Evolutionary conservation across 1,139 yeast species (phyloP).

Genomic region (Sugiyamaella xylanicola): DNA sequence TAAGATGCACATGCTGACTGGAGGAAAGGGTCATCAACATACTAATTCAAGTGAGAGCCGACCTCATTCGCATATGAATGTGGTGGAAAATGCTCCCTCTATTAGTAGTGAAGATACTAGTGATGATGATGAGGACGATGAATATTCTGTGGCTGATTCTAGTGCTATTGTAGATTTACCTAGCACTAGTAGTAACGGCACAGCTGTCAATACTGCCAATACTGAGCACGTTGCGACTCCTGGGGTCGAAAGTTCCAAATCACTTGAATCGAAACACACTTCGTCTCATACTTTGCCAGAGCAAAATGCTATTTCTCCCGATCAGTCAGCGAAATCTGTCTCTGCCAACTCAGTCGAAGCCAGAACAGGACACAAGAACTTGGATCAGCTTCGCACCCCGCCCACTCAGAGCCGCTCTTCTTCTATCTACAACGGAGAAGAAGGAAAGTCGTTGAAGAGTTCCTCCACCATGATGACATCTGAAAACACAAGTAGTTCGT

Average conservation of each 20-base stretch:
- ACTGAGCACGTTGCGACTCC: neutral
- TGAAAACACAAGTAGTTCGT: conserved; percentile 8
- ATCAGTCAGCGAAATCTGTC: neutral
- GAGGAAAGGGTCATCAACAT: neutral
- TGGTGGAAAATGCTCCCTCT: neutral
- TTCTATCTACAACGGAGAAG: conserved; percentile 12
- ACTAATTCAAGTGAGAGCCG: neutral
- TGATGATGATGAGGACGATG: conserved; percentile 11
- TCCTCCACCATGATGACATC: neutral
- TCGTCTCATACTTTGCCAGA: neutral
- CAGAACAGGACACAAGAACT: neutral
- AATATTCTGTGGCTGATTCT: conserved; percentile 3
- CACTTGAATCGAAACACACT: neutral
- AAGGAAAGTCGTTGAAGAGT: conserved; percentile 7
- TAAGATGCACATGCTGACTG: conserved; percentile 2
- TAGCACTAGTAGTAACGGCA: neutral
- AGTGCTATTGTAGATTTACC: neutral
- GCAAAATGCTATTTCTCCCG: neutral
- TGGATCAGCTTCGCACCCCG: conserved; percentile 15
- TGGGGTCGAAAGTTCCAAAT: neutral
- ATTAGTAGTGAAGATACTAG: conserved; percentile 2
- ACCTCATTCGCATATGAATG: neutral
- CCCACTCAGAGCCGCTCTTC: conserved; percentile 18
- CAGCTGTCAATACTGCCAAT: neutral
- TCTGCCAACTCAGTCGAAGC: neutral